Evolutionary conservation across 2,329 filamentous ascomycete genomes (phyloP), one percentile per base, ranked within the genome.

Genomic region (Paramyrothecium roridum): DNA sequence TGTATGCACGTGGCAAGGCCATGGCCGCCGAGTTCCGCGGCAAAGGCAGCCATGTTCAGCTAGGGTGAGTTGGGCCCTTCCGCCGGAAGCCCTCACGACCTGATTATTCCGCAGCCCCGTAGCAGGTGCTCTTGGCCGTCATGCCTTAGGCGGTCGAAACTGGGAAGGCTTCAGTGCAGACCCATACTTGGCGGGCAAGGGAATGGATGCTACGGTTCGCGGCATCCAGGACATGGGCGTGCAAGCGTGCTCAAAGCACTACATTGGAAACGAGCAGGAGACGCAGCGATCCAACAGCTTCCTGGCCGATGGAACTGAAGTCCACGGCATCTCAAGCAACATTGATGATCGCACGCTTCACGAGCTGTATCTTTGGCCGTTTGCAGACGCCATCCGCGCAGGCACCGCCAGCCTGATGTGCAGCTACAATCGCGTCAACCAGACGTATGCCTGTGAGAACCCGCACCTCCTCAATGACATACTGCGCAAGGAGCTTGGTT

Each of bases 391-490:
- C 22, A n/a, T 48, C 21, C 83, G 81, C 55, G 89, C 88, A 4
- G 90, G 90, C 20, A 89, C 91, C 2, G 88, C 83, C 1, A 86
- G 85, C 3, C 76, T 95, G 53, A 96, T 96, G 91, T 91, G 90
- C 67, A 83, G 84, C 2, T 96, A 96, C 61, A 87, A 89, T 64
- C 82, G 83, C 73, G 75, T 87, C 53, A 88, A 89, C 63, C 81
- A 83, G 52, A 84, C 82, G 1, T 82, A 85, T 16, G 76, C 78
- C 20, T 87, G 82, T 55, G 83, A 86, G 59, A 90, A 90, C 64
- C 83, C 82, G 61, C 84, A 85, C 61, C 71, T 85, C 3, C 77
- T 88, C 54, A 90, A 89, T 61, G 84, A 82, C 0, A 72, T 91
- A 1, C 73, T 91, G 10, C 91, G 91, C 61, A 85, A 87, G 43